Conservation (phyloP, 164 flowering plant species). For the Akebia trifoliata region DNA sequence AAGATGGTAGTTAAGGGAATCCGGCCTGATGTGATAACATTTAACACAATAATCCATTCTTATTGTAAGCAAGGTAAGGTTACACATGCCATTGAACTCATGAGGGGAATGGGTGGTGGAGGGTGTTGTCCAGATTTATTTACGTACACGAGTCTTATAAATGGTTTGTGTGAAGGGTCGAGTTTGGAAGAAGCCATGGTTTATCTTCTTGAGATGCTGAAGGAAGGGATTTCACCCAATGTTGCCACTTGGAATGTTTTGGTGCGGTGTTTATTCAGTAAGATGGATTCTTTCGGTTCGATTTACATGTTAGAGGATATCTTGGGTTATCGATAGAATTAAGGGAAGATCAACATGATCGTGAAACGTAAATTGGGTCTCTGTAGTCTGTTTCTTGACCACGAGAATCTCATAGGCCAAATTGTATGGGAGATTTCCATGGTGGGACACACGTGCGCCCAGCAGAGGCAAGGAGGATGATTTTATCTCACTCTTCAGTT, state of each 20-base stretch:
- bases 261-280: constrained; percentile 40
- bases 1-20: constrained; percentile 62
- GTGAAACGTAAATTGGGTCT: neutral
- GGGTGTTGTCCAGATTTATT: constrained; percentile 44
- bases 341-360: neutral
- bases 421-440: neutral
- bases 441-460: neutral
- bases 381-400: neutral
- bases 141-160: constrained; percentile 54
- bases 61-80: constrained; percentile 57
- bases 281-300: constrained; percentile 22
- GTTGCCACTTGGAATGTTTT: constrained; percentile 60
- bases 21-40: constrained; percentile 54
- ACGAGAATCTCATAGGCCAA: neutral
- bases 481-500: no score
- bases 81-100: constrained; percentile 35
- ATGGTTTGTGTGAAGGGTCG: constrained; percentile 49
- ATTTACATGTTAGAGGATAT: constrained; percentile 25
- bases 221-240: constrained; percentile 52
- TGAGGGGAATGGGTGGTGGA: constrained; percentile 28
- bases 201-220: constrained; percentile 54
- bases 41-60: constrained; percentile 51
- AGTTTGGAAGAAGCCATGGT: constrained; percentile 47
- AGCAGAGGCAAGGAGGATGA: neutral
- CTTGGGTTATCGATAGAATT: constrained; percentile 15